Percentiles rank a stretch among this genome's conserved stretches.
phyloP scores from a whole-genome alignment of 2,329 filamentous ascomycete species.

The Exophiala oligosperma region DNA sequence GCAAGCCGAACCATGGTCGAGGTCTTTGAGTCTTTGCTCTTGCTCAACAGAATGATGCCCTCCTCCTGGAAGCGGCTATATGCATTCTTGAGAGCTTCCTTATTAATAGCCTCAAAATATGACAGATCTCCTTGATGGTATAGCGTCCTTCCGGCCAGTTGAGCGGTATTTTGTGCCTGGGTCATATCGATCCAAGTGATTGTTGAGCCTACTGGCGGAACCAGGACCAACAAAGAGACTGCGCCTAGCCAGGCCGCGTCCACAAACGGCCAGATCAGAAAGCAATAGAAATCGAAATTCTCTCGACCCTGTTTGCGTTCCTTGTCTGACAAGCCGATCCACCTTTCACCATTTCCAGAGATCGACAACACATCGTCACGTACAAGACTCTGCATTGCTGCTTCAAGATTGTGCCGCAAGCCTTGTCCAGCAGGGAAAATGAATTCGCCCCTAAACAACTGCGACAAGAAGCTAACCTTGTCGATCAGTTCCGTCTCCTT shows the following conservation, averaged over 20 bases:
- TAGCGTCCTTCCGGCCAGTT: conserved; percentile 88
- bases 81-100: conserved; percentile 93
- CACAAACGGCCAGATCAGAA: conserved; percentile 97
- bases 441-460: conserved; percentile 93
- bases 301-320: conserved; percentile 81
- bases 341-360: conserved; percentile 58
- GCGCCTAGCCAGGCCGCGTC: conserved; percentile 91
- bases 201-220: conserved; percentile 59
- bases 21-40: conserved; percentile 55
- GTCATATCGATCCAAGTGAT: conserved; percentile 74
- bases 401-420: conserved; percentile 74
- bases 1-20: conserved; percentile 62
- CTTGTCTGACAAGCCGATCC: conserved; percentile 70
- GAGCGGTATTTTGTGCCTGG: conserved; percentile 77
- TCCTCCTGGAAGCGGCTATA: conserved; percentile 88
- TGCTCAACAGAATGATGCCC: conserved; percentile 76
- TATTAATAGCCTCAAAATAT: conserved; percentile 98
- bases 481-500: conserved; percentile 69
- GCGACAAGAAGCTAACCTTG: conserved; percentile 84
- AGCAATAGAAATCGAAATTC: conserved; percentile 98
- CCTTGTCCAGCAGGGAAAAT: conserved; percentile 86
- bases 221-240: conserved; percentile 81
- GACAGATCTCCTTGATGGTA: conserved; percentile 97
- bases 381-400: conserved; percentile 75
- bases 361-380: conserved; percentile 74